phyloP scores from a whole-genome alignment of 2,329 filamentous ascomycete genomes.

The Penicillium sp. region DNA sequence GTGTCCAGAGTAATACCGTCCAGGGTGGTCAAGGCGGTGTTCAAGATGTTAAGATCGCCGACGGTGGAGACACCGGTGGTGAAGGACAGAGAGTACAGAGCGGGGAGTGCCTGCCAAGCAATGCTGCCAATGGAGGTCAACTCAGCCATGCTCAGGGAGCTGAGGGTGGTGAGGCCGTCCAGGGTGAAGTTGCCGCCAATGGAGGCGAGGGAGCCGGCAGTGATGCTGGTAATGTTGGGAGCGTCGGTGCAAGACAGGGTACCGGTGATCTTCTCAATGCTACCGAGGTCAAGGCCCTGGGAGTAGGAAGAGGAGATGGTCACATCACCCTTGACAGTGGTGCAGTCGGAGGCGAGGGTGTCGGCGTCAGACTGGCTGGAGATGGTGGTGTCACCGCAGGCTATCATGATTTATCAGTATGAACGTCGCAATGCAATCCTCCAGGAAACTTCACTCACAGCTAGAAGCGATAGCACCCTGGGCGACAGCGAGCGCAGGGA shows the following conservation, averaged over 20 bases:
- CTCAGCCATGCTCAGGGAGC: constrained; percentile 63
- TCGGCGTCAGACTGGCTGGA: constrained; percentile 64
- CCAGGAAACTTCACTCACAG: constrained; percentile 9
- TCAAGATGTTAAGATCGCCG: constrained; percentile 70
- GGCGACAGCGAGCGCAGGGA: constrained; percentile 57
- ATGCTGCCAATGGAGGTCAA: constrained; percentile 68
- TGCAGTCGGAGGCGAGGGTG: constrained; percentile 64
- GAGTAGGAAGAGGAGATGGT: constrained; percentile 63
- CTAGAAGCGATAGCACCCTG: constrained; percentile 52
- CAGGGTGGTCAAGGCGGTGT: constrained; percentile 79
- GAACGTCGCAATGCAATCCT: not conserved
- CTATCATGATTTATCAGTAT: not conserved
- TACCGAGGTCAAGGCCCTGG: constrained; percentile 62
- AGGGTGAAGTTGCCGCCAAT: constrained; percentile 73
- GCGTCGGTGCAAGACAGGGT: constrained; percentile 54
- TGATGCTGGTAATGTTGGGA: constrained; percentile 64
- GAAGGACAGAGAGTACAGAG: constrained; percentile 61
- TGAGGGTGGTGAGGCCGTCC: constrained; percentile 67
- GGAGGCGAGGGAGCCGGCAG: constrained; percentile 59
- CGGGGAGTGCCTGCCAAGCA: constrained; percentile 70
- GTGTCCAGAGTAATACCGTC: constrained; percentile 76
- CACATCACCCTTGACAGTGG: constrained; percentile 63
- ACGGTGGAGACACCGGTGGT: constrained; percentile 67
- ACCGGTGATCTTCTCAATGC: constrained; percentile 60
- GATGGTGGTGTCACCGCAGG: constrained; percentile 38